A percentile compares a stretch with the other conserved stretches of the same genome.
Conservation (phyloP, 495 filamentous ascomycete species). For the Penicillium macrosclerotiorum region DNA sequence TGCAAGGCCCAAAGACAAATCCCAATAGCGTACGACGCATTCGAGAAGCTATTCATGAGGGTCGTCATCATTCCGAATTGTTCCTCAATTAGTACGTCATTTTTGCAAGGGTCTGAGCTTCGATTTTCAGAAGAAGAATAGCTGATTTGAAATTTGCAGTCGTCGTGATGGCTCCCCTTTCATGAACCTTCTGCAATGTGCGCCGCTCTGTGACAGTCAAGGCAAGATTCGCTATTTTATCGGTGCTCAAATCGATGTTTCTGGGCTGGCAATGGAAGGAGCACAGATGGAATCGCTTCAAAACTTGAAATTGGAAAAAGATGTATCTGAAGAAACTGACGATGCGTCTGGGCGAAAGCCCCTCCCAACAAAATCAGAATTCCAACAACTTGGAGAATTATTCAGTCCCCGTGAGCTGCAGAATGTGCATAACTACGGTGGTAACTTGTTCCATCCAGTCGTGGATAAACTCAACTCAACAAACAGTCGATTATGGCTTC, state of each 20-base stretch:
- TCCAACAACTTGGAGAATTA: constrained; percentile 56
- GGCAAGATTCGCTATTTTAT: constrained; percentile 30
- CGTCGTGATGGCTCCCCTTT: constrained; percentile 62
- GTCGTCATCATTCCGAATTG: constrained; percentile 63
- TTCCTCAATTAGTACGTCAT: constrained; percentile 63
- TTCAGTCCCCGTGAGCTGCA: constrained; percentile 56
- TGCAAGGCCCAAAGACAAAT: constrained; percentile 58
- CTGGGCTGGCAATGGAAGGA: constrained; percentile 12
- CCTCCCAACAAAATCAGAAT: constrained; percentile 27
- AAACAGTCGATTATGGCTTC: constrained; percentile 10
- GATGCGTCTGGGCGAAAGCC: constrained; percentile 3
- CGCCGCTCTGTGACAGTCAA: constrained; percentile 57
- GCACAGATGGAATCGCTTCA: constrained; percentile 13
- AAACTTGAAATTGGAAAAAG: not conserved
- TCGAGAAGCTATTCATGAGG: constrained; percentile 51
- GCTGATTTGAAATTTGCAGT: constrained; percentile 23
- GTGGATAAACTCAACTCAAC: constrained; percentile 4
- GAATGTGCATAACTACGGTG: constrained; percentile 38
- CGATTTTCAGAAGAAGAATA: too few relatives aligned
- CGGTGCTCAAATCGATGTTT: constrained; percentile 15
- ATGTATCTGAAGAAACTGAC: not conserved
- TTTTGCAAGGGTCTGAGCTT: too few relatives aligned
- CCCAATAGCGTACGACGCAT: constrained; percentile 52
- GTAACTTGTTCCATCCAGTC: constrained; percentile 33
- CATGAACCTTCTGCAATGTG: constrained; percentile 60